Base-by-base conservation (phyloP, 768 basidiomycete species). In the Pleurotus sapidus region DNA sequence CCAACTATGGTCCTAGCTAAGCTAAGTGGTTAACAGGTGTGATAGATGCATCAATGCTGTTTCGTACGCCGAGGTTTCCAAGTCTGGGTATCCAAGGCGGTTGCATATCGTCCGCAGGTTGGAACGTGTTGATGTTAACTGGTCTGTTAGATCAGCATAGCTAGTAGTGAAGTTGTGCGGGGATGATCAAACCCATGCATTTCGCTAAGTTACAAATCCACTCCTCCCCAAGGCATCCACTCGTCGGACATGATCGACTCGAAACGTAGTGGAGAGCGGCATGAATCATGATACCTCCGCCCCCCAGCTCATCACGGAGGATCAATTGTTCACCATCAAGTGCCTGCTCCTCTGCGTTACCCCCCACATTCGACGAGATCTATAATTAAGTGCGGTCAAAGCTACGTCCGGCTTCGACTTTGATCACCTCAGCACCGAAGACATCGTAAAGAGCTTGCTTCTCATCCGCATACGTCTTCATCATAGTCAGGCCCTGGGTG, bases 361-460 rank as follows among this genome's bases (percentile, higher is more conserved):
- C 42, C 42, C 42, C 42, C 9, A 9, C 12, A 8, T 12, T 7
- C 42, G 42, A 15, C 42, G n/a, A n/a, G 30, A 34, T 45, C 42
- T 45, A 45, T 45, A 17, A 7, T 17, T 45, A 45, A n/a, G 3
- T n/a, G 42, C 14, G 20, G 42, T 17, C 42, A 45, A 23, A 17
- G 42, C n/a, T 48, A 45, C 46, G 17, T 48, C 46, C 46, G 46
- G 46, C 46, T 48, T 20, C 46, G 24, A 24, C 46, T 48, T 48
- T 17, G 24, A 48, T 48, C 15, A 48, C 46, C 46, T 48, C 46
- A 48, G 17, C 46, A 24, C 46, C 46, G 46, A 48, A 20, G 46
- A 48, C 46, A 48, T 48, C 46, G 46, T 48, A 48, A 17, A 48
- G 46, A 15, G 7, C 14, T 24, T 45, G 46, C 14, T 20, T 24